Percentiles rank a stretch among this genome's conserved stretches.
Conservation (phyloP, 1,284 basidiomycete genomes). For the Ustilago tritici region DNA sequence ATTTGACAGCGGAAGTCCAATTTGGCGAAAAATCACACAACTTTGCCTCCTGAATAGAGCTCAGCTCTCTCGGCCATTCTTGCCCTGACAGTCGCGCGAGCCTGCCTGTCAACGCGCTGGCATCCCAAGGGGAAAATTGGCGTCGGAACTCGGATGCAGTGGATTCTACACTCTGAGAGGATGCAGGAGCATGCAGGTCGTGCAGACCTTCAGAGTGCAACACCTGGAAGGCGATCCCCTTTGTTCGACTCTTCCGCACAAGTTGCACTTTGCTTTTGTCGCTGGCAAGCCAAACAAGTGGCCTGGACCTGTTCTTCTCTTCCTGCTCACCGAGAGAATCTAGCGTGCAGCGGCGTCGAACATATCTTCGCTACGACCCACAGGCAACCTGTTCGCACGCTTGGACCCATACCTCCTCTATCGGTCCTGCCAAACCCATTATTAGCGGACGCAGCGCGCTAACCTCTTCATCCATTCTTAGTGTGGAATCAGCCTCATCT, state of each 20-base stretch:
- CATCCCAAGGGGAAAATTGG: conserved; percentile 4
- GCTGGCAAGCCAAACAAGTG: conserved; percentile 5
- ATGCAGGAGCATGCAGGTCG: conserved; percentile 8
- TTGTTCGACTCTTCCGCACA: background rate
- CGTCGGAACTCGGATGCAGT: conserved; percentile 18
- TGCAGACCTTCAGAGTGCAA: background rate
- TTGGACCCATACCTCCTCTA: background rate
- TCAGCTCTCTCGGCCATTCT: background rate
- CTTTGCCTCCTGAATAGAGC: background rate
- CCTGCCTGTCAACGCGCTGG: conserved; percentile 16
- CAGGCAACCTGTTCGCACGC: background rate
- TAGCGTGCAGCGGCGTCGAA: conserved; percentile 2
- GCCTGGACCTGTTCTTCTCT: background rate
- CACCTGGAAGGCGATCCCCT: background rate
- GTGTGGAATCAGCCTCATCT: background rate
- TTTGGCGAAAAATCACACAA: conserved; percentile 2
- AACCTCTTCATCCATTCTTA: conserved; percentile 1
- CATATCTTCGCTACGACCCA: background rate
- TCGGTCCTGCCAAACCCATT: background rate
- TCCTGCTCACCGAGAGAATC: conserved; percentile 2
- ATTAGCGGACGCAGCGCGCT: background rate
- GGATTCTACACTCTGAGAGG: conserved; percentile 18
- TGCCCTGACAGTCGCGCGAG: background rate
- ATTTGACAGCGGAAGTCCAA: conserved; percentile 7
- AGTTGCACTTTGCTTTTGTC: background rate